These are phyloP conservation scores for Tulasnella sp. DNA, from an alignment of 768 basidiomycete genomes.

Conservation along the genomic window DNA sequence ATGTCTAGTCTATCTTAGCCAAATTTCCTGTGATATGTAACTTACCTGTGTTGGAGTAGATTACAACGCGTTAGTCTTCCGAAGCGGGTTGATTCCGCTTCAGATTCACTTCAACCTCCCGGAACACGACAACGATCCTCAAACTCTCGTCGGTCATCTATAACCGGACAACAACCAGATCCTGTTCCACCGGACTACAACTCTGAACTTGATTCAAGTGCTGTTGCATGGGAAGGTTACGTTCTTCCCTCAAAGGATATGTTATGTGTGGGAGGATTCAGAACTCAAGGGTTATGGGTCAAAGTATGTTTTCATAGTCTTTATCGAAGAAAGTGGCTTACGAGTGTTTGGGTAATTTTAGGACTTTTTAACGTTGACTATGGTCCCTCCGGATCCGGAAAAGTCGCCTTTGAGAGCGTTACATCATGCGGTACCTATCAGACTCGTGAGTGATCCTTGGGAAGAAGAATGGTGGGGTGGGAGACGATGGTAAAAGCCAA, in stretches of 20 bases:
- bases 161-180: background rate
- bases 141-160: background rate
- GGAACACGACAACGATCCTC: background rate
- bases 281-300: constrained; percentile 13
- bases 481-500: constrained; percentile 1
- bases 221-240: constrained; percentile 15
- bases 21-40: background rate
- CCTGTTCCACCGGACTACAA: background rate
- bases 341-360: background rate
- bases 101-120: background rate
- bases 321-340: background rate
- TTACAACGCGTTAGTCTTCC: constrained; percentile 4
- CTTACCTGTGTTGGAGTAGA: background rate
- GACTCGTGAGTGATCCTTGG: constrained; percentile 16
- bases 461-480: constrained; percentile 16
- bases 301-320: background rate
- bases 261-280: constrained; percentile 13
- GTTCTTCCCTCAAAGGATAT: constrained; percentile 10
- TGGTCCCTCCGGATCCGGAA: constrained; percentile 15
- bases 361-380: constrained; percentile 16
- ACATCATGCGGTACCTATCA: constrained; percentile 15
- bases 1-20: background rate
- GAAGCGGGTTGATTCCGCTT: background rate
- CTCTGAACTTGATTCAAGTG: background rate
- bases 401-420: constrained; percentile 13